Evolutionary conservation across 306 rosid genomes (phyloP), one percentile per base, ranked within the genome.

Genomic region (Macrotyloma uniflorum): DNA sequence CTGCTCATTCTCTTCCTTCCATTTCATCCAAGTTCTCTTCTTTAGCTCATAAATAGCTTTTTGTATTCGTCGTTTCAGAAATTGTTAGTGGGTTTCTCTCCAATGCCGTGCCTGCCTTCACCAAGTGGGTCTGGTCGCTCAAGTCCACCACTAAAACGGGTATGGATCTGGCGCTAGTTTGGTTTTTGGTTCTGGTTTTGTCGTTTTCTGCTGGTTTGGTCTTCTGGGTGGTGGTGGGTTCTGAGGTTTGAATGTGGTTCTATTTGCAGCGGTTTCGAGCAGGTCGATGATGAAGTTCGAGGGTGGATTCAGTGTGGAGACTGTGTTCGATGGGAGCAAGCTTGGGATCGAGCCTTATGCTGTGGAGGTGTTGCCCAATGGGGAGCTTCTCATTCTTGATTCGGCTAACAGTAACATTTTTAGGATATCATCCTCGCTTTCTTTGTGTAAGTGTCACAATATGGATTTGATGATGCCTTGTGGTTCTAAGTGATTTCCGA

Each of bases 241-340:
- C 51, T 74, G 18, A 18, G 55, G 20, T 83, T 46, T 70, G 70
- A 75, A 75, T 33, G 79, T 66, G 67, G 75, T 24, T 72, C 18
- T 61, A 22, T 15, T 79, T 40, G 87, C 84, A 91, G 97, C 93
- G 43, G 79, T 86, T 79, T 63, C 95, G 53, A 91, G 89, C 54
- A 88, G 91, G 84, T 89, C 97, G 33, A 73, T 90, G 92, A 86
- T 93, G 98, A 93, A 93, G 85, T 93, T 88, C 46, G 98, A 93
- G 87, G 86, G 97, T 87, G 98, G 98, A 15, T 90, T 87, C 64
- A 90, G 64, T 35, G 97, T 91, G 85, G 97, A 93, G 93, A 93
- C 98, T 4, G 98, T 93, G 85, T 93, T 93, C 70, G 98, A 93
- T 87, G 98, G 98, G 67, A 93, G 97, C 83, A 93, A 93, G 88